phyloP scores from a whole-genome alignment of 257 asterid genomes.

The Prunella vulgaris region DNA sequence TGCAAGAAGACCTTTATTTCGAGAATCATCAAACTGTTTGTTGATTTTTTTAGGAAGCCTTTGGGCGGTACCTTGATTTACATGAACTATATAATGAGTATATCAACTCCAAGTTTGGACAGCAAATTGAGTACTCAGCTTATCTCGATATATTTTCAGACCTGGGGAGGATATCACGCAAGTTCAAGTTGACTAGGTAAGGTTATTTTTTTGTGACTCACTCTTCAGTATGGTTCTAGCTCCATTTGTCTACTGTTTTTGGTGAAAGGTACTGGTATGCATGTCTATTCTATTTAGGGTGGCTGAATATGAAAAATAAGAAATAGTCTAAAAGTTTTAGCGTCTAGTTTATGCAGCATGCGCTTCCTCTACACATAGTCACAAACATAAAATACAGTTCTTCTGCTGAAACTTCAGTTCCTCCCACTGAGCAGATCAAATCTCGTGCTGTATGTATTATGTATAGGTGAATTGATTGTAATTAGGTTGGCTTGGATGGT shows the following conservation, averaged over 20 bases:
- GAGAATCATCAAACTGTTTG: background rate
- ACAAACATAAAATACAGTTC: too few relatives aligned
- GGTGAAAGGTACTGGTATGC: background rate
- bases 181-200: slow-evolving; percentile 77
- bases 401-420: background rate
- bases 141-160: slow-evolving; percentile 75
- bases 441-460: background rate
- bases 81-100: slow-evolving; percentile 81
- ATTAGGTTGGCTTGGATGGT: background rate
- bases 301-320: background rate
- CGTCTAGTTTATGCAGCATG: background rate
- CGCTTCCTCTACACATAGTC: too few relatives aligned
- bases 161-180: slow-evolving; percentile 53
- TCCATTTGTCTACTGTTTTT: background rate
- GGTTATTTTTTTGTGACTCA: background rate
- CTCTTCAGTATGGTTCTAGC: slow-evolving; percentile 1
- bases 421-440: background rate
- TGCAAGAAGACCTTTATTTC: slow-evolving; percentile 4
- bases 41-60: slow-evolving; percentile 58
- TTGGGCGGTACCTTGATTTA: slow-evolving; percentile 91
- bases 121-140: slow-evolving; percentile 73
- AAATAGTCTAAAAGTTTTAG: background rate
- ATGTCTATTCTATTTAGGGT: background rate
- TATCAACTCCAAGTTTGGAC: slow-evolving; percentile 82
- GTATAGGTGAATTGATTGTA: background rate